Base-by-base conservation (phyloP, 768 basidiomycete species). In the Boletus rufocinnamomeus region DNA sequence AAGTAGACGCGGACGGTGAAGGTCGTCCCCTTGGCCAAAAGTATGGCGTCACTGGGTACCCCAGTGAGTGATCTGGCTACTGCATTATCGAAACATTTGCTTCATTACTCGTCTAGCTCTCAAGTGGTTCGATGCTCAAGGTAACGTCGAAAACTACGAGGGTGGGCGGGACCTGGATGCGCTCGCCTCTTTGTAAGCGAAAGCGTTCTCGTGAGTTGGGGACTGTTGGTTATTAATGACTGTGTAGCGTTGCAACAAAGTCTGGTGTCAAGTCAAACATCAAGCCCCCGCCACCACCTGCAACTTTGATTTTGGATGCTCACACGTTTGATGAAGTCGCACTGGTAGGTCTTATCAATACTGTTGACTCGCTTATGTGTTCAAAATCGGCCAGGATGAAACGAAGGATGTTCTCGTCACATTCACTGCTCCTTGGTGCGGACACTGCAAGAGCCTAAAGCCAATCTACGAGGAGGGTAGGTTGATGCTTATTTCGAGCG, bases 401-500 rank as follows among this genome's bases (percentile, higher is more conserved):
- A 75, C 79, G 25, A 95, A 95, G 76, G 84, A 95, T 66, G 91
- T 93, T 45, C 78, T 98, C 25, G 92, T 96, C 47, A 79, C 89
- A 1, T 93, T 90, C 77, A 93, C 88, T 59, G 90, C 89, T 27
- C 84, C 85, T 40, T 89, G 91, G 93, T 95, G 95, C 64, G 93
- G 94, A 32, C 95, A 98, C 79, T 98, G 96, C 84, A 98, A 98
- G 79, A 81, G 60, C 63, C 72, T 97, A 73, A 95, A 95, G 74
- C 94, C 95, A 21, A 79, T 81, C 34, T 95, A 90, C 68, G 94
- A 95, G 72, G 81, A 90, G 72, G 86, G 87, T 88, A 44, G 9
- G 59, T 56, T 27, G 11, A 45, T 37, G 2, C 37, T 53, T 35
- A 11, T 50, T 27, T 46, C n/a, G 32, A 50, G 1, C 50, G 30